Base-by-base conservation (phyloP, 352 stramenopile genomes). In the Pythium insidiosum region DNA sequence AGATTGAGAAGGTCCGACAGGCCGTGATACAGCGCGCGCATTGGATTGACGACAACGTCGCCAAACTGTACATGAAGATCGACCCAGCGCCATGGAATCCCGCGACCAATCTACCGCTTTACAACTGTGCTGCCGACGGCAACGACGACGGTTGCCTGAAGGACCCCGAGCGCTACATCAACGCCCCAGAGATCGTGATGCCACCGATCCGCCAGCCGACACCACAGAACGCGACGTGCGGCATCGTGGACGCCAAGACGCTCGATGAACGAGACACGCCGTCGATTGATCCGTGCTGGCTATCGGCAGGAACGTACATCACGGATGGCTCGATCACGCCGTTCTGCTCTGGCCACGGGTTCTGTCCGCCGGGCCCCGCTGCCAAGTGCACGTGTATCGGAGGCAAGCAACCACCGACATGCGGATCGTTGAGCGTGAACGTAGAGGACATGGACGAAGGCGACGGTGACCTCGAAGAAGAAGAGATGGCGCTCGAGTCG, bases 211-310 rank as follows among this genome's bases (percentile, higher is more conserved):
- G 62, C 12, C 52, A 66, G 37, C 40, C 65, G 13, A 31, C 50
- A 21, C 13, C 41, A 36, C 36, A n/a, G 60, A 62, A 30, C 9
- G 28, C 15, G 9, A 13, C 9, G 9, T 13, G 9, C 9, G 28
- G 28, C 28, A 33, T 33, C 28, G 9, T 13, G 9, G 9, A 9
- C 9, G 28, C 28, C 15, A n/a, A n/a, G n/a, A n/a, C n/a, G n/a
- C n/a, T n/a, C n/a, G n/a, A n/a, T n/a, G 28, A 33, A 15, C 28
- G 28, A 15, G 28, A 13, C 28, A 33, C 9, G 13, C 61, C 68
- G 20, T 71, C 77, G 5, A 79, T 89, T 40, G 80, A 93, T 48
- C 70, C 73, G 21, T 93, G 80, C 46, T 93, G 80, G 80, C 47
- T 90, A 23, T 81, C 80, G 13, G 60, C 62, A 0, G 80, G 77